A percentile compares a stretch with the other conserved stretches of the same genome.
These are phyloP conservation scores for Zymoseptoria passerinii DNA, from an alignment of 2,329 filamentous ascomycete species.

Conservation along the genomic window DNA sequence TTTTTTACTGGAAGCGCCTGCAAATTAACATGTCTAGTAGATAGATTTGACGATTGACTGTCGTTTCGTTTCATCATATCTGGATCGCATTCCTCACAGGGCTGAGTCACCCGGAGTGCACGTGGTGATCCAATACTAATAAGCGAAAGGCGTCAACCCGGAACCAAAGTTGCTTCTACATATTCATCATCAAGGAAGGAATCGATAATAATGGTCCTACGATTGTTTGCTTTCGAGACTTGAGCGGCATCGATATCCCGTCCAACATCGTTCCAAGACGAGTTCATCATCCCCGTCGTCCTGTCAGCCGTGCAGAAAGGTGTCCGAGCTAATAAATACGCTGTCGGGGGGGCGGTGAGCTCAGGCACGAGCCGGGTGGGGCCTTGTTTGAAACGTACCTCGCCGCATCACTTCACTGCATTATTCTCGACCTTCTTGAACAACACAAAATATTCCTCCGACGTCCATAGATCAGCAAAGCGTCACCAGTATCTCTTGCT, in stretches of 20 bases:
- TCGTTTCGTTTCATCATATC: background rate
- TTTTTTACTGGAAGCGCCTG: background rate
- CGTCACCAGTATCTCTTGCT: background rate
- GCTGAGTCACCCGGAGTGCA: too few species aligned
- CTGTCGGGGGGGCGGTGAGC: background rate
- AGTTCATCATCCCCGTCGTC: background rate
- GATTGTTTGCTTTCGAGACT: background rate
- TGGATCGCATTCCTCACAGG: background rate
- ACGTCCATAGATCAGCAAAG: background rate
- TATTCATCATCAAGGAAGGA: background rate
- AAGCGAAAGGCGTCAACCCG: background rate
- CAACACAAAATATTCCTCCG: background rate
- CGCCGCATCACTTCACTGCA: background rate
- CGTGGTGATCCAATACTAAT: background rate
- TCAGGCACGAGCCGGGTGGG: background rate
- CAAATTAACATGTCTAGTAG: background rate
- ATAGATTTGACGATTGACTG: background rate
- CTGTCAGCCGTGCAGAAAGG: background rate
- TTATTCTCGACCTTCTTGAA: background rate
- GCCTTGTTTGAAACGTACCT: conserved; percentile 2
- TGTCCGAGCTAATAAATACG: background rate
- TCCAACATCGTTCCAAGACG: background rate
- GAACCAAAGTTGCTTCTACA: background rate
- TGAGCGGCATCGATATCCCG: background rate
- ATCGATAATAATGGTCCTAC: background rate